phyloP scores from a whole-genome alignment of 495 filamentous ascomycete genomes.

The Neurospora sublineolata region DNA sequence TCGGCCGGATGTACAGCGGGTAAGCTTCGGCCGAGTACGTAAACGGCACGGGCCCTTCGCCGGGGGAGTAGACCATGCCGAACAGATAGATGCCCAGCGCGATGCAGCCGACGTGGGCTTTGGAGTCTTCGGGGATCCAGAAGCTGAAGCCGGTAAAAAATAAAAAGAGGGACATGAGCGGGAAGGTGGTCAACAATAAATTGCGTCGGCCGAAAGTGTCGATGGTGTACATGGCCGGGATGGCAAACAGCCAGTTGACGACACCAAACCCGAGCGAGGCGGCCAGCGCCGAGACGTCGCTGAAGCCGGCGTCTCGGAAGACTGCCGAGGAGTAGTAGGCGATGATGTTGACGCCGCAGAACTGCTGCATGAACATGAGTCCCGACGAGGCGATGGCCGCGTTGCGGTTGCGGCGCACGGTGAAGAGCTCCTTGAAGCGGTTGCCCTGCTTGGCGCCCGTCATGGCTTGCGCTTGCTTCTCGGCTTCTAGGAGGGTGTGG shows the following conservation, averaged over 20 bases:
- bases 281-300: constrained; percentile 42
- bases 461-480: constrained; percentile 43
- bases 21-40: constrained; percentile 76
- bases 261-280: constrained; percentile 66
- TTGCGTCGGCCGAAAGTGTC: constrained; percentile 77
- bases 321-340: constrained; percentile 61
- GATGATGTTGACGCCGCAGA: constrained; percentile 56
- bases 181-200: constrained; percentile 66
- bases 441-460: constrained; percentile 40
- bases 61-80: constrained; percentile 64
- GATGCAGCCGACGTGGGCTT: constrained; percentile 43
- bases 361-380: constrained; percentile 84
- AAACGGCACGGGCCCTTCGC: constrained; percentile 73
- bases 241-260: constrained; percentile 69
- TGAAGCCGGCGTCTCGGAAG: constrained; percentile 49
- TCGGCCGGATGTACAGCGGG: constrained; percentile 60
- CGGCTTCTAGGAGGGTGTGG: constrained; percentile 57
- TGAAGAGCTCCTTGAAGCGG: constrained; percentile 58
- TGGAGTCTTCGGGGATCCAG: constrained; percentile 46
- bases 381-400: constrained; percentile 63
- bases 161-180: constrained; percentile 59
- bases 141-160: constrained; percentile 76
- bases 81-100: constrained; percentile 66
- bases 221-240: constrained; percentile 71
- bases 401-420: constrained; percentile 63